Base-by-base conservation (phyloP, 345 rosid species). In the Aquilaria malaccensis region DNA sequence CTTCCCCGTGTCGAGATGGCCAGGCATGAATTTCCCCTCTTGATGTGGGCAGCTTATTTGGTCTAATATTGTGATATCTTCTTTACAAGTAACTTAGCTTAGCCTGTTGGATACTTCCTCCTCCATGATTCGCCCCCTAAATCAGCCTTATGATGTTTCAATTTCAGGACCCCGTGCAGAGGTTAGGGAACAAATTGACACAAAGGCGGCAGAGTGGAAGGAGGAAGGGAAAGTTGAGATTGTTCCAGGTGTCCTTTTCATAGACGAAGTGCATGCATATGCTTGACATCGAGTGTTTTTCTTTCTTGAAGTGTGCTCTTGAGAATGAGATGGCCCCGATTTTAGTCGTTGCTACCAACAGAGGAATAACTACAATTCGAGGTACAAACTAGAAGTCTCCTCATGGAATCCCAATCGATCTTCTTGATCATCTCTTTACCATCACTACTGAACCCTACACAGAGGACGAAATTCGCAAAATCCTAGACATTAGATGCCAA, bases 261-360 rank as follows among this genome's bases (percentile, higher is more conserved):
- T 94, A 6, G 96, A 94, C 55, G 99, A 94, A 67, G 96, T 90
- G 30, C 99, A 22, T 22, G 22, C 22, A 94, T 82, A 90, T 90
- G 97, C 96, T 94, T 50, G 99, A 94, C 60, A 88, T 94, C 0
- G 99, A 94, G 80, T 94, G 99, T 77, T 94, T 94, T 86, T 94
- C 99, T 13, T 93, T 93, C 84, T 80, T 89, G 33, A 89, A 93
- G 72, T 85, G 98, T 61, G 98, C 97, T 59, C 81, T 93, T 2
- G 99, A 93, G 73, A 94, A 86, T 68, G 99, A 94, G 70, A 90
- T 90, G 97, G 88, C 99, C 56, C 97, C 97, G 30, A 93, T 89
- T 67, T 69, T 93, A 30, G 96, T 89, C n/a, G 89, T 87, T 64
- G 98, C 98, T 10, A 89, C 96, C 41, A 85, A 93, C 72, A 70